Evolutionary conservation across 164 flowering plant genomes (phyloP), one percentile per base, ranked within the genome.

Genomic region (Magnolia officinalis): DNA sequence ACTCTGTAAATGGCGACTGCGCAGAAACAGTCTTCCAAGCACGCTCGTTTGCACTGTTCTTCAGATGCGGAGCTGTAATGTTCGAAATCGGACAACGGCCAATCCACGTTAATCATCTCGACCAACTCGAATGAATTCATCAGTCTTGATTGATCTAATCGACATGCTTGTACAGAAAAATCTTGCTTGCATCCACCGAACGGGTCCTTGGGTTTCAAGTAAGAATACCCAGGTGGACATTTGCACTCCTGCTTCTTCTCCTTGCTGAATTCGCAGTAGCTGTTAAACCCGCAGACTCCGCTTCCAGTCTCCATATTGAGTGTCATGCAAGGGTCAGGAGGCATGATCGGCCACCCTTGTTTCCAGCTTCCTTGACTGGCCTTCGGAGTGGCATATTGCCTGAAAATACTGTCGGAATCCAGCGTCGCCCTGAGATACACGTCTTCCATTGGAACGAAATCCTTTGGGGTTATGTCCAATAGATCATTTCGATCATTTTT

Each of bases 21-120:
- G 59, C 96, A 90, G 7, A 82, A 73, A 72, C 92, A 90, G 65
- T 92, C 91, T 8, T 50, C 37, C 79, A 84, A 72, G 81, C 94
- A 90, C 58, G 78, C 74, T 1, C 75, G 19, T 71, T 76, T 81
- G 79, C 95, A 91, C 50, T 77, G 72, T 1, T 72, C 81, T 69
- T 82, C 88, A 20, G 29, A 59, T 1, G 26, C 63, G 8, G 75
- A 50, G 0, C 16, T 4, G 10, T 78, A 70, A 1, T 45, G 10
- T 52, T 74, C 85, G 23, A 77, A 89, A 63, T 88, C 90, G 2
- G 73, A 55, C 0, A 16, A 1, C 1, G 89, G 88, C 92, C 90
- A 90, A 50, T 86, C 82, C 16, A 79, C 78, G 45, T 83, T 77
- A 1, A 8, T 13, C 78, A 86, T 50, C 5, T 23, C 61, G 20